These are phyloP conservation scores for Dichotomocladium elegans DNA, from an alignment of 371 early-diverging fungal genomes.

Conservation along the genomic window DNA sequence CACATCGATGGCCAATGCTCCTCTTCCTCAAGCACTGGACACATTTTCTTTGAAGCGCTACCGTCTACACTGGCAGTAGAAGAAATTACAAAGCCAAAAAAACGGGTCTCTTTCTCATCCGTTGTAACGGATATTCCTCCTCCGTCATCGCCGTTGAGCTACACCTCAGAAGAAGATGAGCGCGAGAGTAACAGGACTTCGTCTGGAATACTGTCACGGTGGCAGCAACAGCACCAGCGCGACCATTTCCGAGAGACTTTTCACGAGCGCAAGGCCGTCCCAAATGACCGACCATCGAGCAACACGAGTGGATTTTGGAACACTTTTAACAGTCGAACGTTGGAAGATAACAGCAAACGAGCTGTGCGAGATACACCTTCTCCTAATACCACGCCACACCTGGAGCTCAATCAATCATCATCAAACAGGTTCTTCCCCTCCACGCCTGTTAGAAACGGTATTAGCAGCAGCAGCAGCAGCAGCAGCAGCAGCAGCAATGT, in stretches of 20 bases:
- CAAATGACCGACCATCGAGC: background rate
- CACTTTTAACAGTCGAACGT: constrained; percentile 8
- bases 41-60: no score
- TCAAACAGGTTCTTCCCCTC: background rate
- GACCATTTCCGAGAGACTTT: background rate
- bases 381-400: no score
- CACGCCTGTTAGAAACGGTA: background rate
- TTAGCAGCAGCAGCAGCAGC: background rate
- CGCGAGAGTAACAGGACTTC: background rate
- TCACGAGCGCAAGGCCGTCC: background rate
- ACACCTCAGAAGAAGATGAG: background rate
- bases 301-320: constrained; percentile 10
- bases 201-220: constrained; percentile 1
- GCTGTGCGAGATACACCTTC: background rate
- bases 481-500: background rate
- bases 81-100: background rate
- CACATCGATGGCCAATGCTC: no score
- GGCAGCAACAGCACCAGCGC: constrained; percentile 9
- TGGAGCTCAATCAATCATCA: background rate
- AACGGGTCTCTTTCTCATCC: constrained; percentile 8
- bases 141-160: constrained; percentile 3
- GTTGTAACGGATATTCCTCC: constrained; percentile 2
- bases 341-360: background rate
- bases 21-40: no score
- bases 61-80: no score